phyloP scores from a whole-genome alignment of 2,329 filamentous ascomycete species.

The Incumbomyces lentus region DNA sequence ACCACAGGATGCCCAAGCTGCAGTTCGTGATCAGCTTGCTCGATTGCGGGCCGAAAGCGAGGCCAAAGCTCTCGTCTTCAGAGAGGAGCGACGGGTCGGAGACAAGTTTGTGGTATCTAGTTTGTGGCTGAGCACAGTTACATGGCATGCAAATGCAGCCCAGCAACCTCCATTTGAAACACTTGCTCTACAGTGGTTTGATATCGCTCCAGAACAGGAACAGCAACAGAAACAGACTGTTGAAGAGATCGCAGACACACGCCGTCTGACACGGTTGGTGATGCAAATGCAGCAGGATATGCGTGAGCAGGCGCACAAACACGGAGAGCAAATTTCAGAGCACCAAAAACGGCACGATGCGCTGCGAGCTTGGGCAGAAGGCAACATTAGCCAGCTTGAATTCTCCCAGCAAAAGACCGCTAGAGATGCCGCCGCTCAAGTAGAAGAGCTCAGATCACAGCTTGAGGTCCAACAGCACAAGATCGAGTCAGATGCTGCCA shows the following conservation, averaged over 20 bases:
- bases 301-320: not conserved
- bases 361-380: constrained; percentile 2
- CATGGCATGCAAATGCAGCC: constrained; percentile 2
- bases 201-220: constrained; percentile 2
- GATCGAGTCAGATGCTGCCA: constrained; percentile 2
- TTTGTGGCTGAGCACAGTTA: constrained; percentile 5
- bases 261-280: not conserved
- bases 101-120: constrained; percentile 7
- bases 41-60: not conserved
- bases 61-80: constrained; percentile 4
- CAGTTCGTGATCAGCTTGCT: constrained; percentile 4
- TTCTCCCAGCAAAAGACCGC: constrained; percentile 1
- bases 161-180: constrained; percentile 3
- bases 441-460: constrained; percentile 1
- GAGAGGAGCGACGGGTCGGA: constrained; percentile 3
- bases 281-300: constrained; percentile 5
- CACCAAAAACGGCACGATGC: not conserved
- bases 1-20: constrained; percentile 4
- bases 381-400: constrained; percentile 3
- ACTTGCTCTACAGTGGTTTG: constrained; percentile 6
- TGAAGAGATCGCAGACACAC: not conserved
- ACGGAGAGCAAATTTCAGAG: not conserved
- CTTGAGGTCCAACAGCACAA: constrained; percentile 7
- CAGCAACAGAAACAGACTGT: not conserved
- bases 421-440: constrained; percentile 1